A percentile compares a stretch with the other conserved stretches of the same genome.
Conservation (phyloP, 2,329 filamentous ascomycete genomes). For the Fusarium sp. region DNA sequence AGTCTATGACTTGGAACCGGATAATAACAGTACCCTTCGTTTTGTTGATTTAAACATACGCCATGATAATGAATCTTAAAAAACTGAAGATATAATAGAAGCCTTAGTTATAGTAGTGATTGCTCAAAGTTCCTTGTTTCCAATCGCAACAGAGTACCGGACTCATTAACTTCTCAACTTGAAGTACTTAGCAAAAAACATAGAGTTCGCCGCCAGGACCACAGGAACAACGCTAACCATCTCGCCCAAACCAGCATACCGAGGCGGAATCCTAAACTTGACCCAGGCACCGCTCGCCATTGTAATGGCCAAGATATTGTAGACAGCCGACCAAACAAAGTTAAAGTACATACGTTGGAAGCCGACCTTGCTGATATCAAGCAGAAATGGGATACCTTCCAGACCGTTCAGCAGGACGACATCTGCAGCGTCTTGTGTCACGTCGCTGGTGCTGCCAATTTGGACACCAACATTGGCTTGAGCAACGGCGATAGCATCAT, state of each 20-base stretch:
- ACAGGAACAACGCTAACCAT: slow-evolving; percentile 19
- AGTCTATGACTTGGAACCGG: too few relatives aligned
- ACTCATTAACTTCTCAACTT: neutral
- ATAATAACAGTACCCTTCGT: too few relatives aligned
- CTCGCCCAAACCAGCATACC: slow-evolving; percentile 13
- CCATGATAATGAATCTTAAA: too few relatives aligned
- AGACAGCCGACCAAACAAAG: slow-evolving; percentile 18
- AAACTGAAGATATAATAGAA: too few relatives aligned
- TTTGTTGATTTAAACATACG: too few relatives aligned
- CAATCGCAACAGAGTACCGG: accelerated
- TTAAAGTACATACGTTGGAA: slow-evolving; percentile 19
- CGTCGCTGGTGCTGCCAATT: slow-evolving; percentile 14
- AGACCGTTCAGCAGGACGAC: slow-evolving; percentile 1
- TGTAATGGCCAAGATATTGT: slow-evolving; percentile 3
- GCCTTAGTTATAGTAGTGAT: too few relatives aligned
- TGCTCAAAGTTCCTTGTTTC: accelerated
- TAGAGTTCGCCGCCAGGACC: neutral
- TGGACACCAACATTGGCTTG: slow-evolving; percentile 8
- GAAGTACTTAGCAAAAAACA: slow-evolving; percentile 5
- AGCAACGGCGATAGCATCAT: slow-evolving; percentile 3
- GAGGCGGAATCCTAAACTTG: slow-evolving; percentile 1
- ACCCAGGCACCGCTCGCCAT: slow-evolving; percentile 26
- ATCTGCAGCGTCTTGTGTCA: slow-evolving; percentile 8
- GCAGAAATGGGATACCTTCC: slow-evolving; percentile 2
- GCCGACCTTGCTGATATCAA: slow-evolving; percentile 6